A percentile compares a stretch with the other conserved stretches of the same genome.
Conservation (phyloP, 2,329 filamentous ascomycete genomes). For the Colletotrichum gloeosporioides region DNA sequence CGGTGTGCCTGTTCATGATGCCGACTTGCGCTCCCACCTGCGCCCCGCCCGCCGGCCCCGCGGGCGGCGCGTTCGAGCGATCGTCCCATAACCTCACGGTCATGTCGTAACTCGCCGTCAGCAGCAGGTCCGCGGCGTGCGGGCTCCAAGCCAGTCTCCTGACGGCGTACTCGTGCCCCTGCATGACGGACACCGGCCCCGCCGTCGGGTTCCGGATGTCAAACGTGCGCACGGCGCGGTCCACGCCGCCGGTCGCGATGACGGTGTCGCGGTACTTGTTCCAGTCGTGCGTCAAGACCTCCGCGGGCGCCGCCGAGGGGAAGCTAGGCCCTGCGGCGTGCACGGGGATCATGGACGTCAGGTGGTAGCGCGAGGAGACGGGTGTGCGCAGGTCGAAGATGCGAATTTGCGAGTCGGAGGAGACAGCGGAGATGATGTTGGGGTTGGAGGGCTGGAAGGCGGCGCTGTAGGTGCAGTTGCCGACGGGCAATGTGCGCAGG, state of each 20-base stretch:
- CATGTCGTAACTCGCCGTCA: constrained; percentile 97
- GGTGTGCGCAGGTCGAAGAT: constrained; percentile 93
- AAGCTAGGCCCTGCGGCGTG: constrained; percentile 68
- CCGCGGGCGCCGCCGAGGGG: constrained; percentile 59
- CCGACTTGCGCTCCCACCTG: constrained; percentile 75
- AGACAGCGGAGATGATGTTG: constrained; percentile 83
- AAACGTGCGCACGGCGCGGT: constrained; percentile 85
- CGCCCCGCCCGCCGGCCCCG: constrained; percentile 38
- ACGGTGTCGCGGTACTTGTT: constrained; percentile 93
- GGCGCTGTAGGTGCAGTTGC: constrained; percentile 93
- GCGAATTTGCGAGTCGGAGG: constrained; percentile 86
- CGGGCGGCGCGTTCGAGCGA: constrained; percentile 51
- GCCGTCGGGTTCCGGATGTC: constrained; percentile 80
- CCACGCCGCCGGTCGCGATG: constrained; percentile 88
- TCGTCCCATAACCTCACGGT: constrained; percentile 94
- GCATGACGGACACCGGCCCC: constrained; percentile 75
- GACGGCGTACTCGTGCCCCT: constrained; percentile 91
- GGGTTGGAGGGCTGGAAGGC: constrained; percentile 89
- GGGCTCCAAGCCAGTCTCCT: constrained; percentile 89
- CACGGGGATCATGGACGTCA: constrained; percentile 82
- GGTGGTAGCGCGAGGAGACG: constrained; percentile 84
- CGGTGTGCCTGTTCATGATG: constrained; percentile 90
- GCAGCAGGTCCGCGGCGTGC: constrained; percentile 85
- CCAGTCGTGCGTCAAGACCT: constrained; percentile 96
- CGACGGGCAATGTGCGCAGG: constrained; percentile 85